Evolutionary conservation across 176 grass and related monocot genomes (phyloP).

Genomic region (Puya raimondii): DNA sequence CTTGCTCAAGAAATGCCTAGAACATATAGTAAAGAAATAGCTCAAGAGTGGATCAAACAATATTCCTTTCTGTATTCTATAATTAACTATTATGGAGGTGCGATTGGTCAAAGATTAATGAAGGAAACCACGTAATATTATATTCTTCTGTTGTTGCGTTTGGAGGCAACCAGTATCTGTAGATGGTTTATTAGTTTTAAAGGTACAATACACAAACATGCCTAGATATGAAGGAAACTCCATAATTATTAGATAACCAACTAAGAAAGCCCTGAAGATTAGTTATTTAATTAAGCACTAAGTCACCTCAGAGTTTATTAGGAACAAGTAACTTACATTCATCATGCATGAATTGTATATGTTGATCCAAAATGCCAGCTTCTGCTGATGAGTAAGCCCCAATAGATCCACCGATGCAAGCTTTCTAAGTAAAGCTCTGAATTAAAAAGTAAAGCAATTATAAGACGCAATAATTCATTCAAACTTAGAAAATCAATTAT

Average conservation of each 20-base stretch:
- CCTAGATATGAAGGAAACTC: not conserved
- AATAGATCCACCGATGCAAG: slow-evolving; percentile 49
- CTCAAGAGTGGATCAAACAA: slow-evolving; percentile 3
- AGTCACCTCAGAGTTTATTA: not conserved
- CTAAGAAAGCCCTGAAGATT: not conserved
- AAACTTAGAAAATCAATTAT: not conserved
- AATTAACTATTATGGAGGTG: not conserved
- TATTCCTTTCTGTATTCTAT: slow-evolving; percentile 21
- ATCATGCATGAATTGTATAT: slow-evolving; percentile 95
- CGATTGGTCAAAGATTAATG: slow-evolving; percentile 16
- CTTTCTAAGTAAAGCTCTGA: slow-evolving; percentile 58
- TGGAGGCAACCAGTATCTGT: slow-evolving; percentile 29
- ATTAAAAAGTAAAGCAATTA: slow-evolving; percentile 11
- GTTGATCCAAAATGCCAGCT: slow-evolving; percentile 99
- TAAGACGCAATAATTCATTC: not conserved
- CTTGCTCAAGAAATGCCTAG: slow-evolving; percentile 92
- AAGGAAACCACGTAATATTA: not conserved
- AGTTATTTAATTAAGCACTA: not conserved
- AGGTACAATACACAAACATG: slow-evolving; percentile 20
- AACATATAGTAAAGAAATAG: slow-evolving; percentile 24
- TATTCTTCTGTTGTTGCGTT: slow-evolving; percentile 11
- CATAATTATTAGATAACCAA: not conserved
- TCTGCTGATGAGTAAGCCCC: slow-evolving; percentile 80
- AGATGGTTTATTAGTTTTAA: not conserved
- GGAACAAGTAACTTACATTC: slow-evolving; percentile 63